phyloP scores from a whole-genome alignment of 2,329 filamentous ascomycete genomes.

The Botrytis paeoniae region DNA sequence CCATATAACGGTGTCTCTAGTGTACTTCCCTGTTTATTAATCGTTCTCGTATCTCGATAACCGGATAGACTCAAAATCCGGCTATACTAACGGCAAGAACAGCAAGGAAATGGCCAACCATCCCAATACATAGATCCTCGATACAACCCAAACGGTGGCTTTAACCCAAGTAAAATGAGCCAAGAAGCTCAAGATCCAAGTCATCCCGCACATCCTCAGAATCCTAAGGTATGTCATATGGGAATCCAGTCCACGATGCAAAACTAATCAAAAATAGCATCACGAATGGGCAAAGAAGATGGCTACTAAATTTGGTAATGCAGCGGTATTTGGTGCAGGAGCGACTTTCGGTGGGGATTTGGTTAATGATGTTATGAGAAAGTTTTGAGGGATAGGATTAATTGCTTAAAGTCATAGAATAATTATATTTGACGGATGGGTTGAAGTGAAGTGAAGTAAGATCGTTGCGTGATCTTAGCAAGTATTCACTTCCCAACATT shows the following conservation, averaged over 20 bases:
- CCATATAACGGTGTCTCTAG: too few relatives aligned
- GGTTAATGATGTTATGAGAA: conserved; percentile 18
- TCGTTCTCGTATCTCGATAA: not conserved
- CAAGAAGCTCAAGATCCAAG: conserved; percentile 36
- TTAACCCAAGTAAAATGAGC: conserved; percentile 28
- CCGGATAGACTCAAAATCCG: not conserved
- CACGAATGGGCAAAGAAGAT: conserved; percentile 35
- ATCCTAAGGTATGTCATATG: conserved; percentile 29
- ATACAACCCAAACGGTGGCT: conserved; percentile 29
- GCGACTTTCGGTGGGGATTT: conserved; percentile 36
- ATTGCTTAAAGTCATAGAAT: too few relatives aligned
- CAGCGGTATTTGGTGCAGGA: conserved; percentile 37
- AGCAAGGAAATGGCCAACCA: conserved; percentile 31
- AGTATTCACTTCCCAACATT: not conserved
- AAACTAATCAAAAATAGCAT: conserved; percentile 25
- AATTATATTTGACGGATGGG: too few relatives aligned
- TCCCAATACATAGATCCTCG: conserved; percentile 33
- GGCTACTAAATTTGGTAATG: conserved; percentile 34
- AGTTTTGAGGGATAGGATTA: not conserved
- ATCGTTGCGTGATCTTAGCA: not conserved
- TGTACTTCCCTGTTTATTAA: not conserved
- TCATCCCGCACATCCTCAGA: conserved; percentile 36
- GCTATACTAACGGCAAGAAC: not conserved
- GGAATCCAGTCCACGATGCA: not conserved
- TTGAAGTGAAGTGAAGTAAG: not conserved